phyloP scores from a whole-genome alignment of 2,329 filamentous ascomycete species.

The Fusarium solani-melongenae region DNA sequence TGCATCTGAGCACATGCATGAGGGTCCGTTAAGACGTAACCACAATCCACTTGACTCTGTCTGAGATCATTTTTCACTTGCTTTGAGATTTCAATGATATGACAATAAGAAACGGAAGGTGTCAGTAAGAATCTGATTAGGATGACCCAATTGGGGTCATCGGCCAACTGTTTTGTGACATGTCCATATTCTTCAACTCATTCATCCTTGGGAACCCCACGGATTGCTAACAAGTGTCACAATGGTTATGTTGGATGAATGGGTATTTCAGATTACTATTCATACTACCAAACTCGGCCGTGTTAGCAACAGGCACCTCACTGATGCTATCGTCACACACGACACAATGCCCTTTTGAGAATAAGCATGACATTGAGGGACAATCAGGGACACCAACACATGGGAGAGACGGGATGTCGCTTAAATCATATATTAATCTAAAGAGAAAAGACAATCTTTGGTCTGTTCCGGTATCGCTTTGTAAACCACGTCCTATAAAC shows the following conservation, averaged over 20 bases:
- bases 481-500: background rate
- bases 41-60: background rate
- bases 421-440: constrained; percentile 14
- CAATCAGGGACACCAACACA: background rate
- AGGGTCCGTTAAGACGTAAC: background rate
- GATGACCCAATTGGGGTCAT: background rate
- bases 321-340: background rate
- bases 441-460: background rate
- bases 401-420: background rate
- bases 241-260: background rate
- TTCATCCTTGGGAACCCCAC: background rate
- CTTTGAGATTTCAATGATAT: background rate
- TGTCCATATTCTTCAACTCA: background rate
- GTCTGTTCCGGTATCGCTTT: background rate
- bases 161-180: background rate
- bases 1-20: background rate
- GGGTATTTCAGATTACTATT: background rate
- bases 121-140: background rate
- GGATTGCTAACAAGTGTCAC: background rate
- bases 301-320: background rate
- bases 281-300: background rate
- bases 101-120: background rate
- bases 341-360: background rate
- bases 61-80: background rate
- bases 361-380: constrained; percentile 19